Percentiles rank a stretch among this genome's conserved stretches.
phyloP scores from a whole-genome alignment of 805 yeast genomes.

The Yueomyces sp. region DNA sequence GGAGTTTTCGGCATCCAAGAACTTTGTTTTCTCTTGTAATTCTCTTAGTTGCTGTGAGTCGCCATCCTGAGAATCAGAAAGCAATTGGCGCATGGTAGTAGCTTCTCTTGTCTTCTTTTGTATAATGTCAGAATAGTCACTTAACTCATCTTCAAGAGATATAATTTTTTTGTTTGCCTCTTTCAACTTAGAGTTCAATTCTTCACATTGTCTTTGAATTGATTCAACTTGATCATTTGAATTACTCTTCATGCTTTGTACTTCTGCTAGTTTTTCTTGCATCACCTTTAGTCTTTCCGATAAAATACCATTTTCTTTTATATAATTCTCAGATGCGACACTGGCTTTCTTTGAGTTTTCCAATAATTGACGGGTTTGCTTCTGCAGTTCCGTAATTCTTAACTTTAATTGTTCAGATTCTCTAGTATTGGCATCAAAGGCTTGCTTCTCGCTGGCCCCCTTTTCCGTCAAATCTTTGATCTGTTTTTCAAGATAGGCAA shows the following conservation, averaged over 20 bases:
- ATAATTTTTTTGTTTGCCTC: slow-evolving; percentile 53
- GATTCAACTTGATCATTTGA: slow-evolving; percentile 33
- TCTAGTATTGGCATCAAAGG: slow-evolving; percentile 17
- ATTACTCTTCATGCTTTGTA: slow-evolving; percentile 25
- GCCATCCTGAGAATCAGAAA: slow-evolving; percentile 55
- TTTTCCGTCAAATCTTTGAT: slow-evolving; percentile 25
- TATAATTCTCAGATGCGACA: slow-evolving; percentile 22
- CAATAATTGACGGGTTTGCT: slow-evolving; percentile 26
- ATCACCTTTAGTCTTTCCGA: slow-evolving; percentile 30
- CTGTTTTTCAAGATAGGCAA: slow-evolving; percentile 28
- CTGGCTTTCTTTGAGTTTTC: slow-evolving; percentile 30
- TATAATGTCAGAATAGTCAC: slow-evolving; percentile 54
- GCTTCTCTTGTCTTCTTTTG: slow-evolving; percentile 78
- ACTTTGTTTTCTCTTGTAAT: slow-evolving; percentile 36
- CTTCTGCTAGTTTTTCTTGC: slow-evolving; percentile 27
- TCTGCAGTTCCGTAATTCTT: slow-evolving; percentile 18
- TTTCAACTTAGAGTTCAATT: slow-evolving; percentile 46
- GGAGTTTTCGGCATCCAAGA: slow-evolving; percentile 47
- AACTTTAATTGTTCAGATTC: slow-evolving; percentile 23
- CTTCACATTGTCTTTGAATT: slow-evolving; percentile 59
- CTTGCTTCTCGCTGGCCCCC: slow-evolving; percentile 16
- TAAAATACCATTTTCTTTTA: slow-evolving; percentile 28
- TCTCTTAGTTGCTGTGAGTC: slow-evolving; percentile 41
- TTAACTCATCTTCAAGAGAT: slow-evolving; percentile 67
- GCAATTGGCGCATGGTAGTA: slow-evolving; percentile 51